phyloP scores from a whole-genome alignment of 2,329 filamentous ascomycete species.

The Colletotrichum sidae region DNA sequence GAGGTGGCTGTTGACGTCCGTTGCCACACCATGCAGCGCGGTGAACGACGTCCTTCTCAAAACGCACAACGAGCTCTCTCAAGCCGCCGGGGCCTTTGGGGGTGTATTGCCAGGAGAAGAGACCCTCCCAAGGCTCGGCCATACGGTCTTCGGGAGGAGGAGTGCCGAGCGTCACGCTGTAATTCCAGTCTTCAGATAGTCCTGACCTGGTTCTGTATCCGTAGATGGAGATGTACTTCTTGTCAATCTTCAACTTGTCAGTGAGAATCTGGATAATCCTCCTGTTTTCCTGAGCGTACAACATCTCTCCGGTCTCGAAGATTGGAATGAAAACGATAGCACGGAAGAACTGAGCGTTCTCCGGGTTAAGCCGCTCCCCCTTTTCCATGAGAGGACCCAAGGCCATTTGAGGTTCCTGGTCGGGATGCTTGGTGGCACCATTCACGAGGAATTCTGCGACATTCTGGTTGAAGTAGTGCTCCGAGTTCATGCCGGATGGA shows the following conservation, averaged over 20 bases:
- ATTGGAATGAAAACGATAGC: slow-evolving; percentile 24
- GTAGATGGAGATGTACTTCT: slow-evolving; percentile 20
- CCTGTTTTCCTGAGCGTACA: neutral
- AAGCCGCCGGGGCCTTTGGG: slow-evolving; percentile 17
- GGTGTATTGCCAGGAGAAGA: slow-evolving; percentile 33
- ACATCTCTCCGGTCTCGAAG: slow-evolving; percentile 4
- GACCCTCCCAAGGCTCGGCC: slow-evolving; percentile 23
- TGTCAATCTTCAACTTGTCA: slow-evolving; percentile 15
- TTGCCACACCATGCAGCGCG: slow-evolving; percentile 31
- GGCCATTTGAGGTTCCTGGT: slow-evolving; percentile 14
- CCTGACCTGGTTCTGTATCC: slow-evolving; percentile 9
- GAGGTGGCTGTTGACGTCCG: neutral
- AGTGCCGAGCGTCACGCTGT: neutral
- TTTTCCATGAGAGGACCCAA: slow-evolving; percentile 4
- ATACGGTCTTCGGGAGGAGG: slow-evolving; percentile 7
- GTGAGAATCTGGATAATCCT: slow-evolving; percentile 10
- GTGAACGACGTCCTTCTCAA: slow-evolving; percentile 44
- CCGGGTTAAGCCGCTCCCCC: slow-evolving; percentile 13
- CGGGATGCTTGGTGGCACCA: neutral
- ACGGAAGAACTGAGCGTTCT: slow-evolving; percentile 21
- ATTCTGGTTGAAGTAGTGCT: slow-evolving; percentile 26
- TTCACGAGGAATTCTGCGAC: slow-evolving; percentile 23
- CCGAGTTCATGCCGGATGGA: neutral
- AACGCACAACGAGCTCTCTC: slow-evolving; percentile 30
- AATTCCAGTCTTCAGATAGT: slow-evolving; percentile 10